Base-by-base conservation (phyloP, 306 rosid genomes). In the Quercus cerris region DNA sequence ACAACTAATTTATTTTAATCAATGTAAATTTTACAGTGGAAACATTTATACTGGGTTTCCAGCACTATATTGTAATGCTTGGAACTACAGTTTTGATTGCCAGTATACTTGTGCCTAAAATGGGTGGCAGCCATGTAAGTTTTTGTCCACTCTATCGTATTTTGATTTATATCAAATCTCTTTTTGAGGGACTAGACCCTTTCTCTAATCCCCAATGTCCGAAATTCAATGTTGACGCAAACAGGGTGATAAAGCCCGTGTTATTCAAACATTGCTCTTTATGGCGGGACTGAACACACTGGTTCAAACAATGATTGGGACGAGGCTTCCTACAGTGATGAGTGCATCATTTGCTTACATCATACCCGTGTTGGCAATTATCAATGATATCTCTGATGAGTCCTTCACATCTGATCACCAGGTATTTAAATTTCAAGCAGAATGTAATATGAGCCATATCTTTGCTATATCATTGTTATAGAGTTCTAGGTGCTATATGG, bases 1-100 rank as follows among this genome's bases (percentile, higher is more conserved):
- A 55, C 38, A 35, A 56, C 74, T 75, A 35, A 80, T 72, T 70
- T n/a, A 23, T 70, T 84, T 69, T 31, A 70, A 70, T 63, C 51
- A 18, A 52, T 28, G 55, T 18, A 13, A 64, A 73, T 78, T 66
- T 86, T 58, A 73, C 97, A 95, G 99, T 89, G 9, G 94, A 87
- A 77, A 85, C 97, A 6, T 46, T 84, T 69, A 56, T 89, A 49
- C 86, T 96, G 84, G 99, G 86, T 31, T 96, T 96, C 81, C 99
- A 96, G 84, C 99, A 96, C 81, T 91, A 96, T 85, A 86, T 96
- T 75, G 99, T 96, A 82, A 92, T 93, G 98, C 99, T 96, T 62
- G 99, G 98, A 58, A 85, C 97, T 23, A 89, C 91, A 3, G 99
- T 96, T 82, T 57, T 96, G 85, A 86, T 96, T 74, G 88, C 97